Base-by-base conservation (phyloP, 164 flowering plant genomes). In the Paratinospora sagittata region DNA sequence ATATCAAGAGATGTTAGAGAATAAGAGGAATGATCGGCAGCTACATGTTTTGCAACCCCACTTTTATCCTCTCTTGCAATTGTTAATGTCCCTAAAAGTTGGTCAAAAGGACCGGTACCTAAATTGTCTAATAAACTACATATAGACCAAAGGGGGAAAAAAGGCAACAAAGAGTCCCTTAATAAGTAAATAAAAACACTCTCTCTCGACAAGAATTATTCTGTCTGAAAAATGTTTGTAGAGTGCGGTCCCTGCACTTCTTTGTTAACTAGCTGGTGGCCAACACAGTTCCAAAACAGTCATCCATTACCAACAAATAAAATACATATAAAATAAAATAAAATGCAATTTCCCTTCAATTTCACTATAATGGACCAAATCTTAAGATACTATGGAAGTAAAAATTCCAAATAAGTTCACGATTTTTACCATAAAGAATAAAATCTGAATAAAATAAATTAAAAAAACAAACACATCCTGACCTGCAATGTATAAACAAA, bases 401-500 rank as follows among this genome's bases (percentile, higher is more conserved):
- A 19, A 55, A 66, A 14, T 27, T 16, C 27, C 55, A 67, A 10
- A 34, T 69, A 36, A 23, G 21, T 9, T 17, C 19, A 19, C 36
- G 47, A 65, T 21, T 11, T 14, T 19, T 19, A 21, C 27, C 13
- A 14, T 30, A 1, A 27, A 63, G 33, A 63, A 63, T 5, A 14
- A 63, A 30, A 27, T 27, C 66, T 63, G 27, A 63, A 16, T 30
- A 63, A 63, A 63, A n/a, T 47, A 65, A 19, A 36, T 19, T 8
- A 63, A 17, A 47, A 45, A 34, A 13, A 67, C 27, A 0, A 39
- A 68, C 0, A 55, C 26, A 47, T 16, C 47, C 78, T 61, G 16
- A 90, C 98, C 97, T 89, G 75, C 55, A 93, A 61, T 39, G 78
- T 58, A 62, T 89, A 82, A 78, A 89, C 82, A 79, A 93, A 74